phyloP scores from a whole-genome alignment of 2,329 filamentous ascomycete genomes.

The Venturia aucupariae region DNA sequence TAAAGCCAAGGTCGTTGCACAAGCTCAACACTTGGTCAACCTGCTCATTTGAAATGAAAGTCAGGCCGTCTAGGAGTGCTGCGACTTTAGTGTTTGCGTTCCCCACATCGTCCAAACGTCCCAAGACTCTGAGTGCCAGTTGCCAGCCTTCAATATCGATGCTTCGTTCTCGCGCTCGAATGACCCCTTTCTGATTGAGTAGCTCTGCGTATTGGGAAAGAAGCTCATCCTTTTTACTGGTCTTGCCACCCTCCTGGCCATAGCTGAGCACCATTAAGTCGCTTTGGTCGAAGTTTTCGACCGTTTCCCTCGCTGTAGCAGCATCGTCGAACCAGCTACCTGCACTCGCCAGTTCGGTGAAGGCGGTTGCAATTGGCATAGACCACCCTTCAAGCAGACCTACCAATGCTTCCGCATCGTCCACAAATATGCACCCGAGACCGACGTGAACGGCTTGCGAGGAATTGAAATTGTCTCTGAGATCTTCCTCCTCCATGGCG shows the following conservation, averaged over 20 bases:
- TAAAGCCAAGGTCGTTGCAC: constrained; percentile 68
- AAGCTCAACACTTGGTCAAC: constrained; percentile 77
- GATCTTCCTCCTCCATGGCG: constrained; percentile 49
- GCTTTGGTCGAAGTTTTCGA: constrained; percentile 67
- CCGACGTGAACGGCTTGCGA: constrained; percentile 70
- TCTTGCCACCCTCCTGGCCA: constrained; percentile 47
- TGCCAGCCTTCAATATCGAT: constrained; percentile 65
- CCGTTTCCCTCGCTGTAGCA: constrained; percentile 28
- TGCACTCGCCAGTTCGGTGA: constrained; percentile 75
- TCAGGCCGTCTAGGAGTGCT: constrained; percentile 63
- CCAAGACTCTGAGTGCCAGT: constrained; percentile 72
- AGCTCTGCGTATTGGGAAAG: constrained; percentile 61
- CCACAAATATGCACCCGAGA: constrained; percentile 73
- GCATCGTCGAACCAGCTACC: constrained; percentile 66
- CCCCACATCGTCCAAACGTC: constrained; percentile 65
- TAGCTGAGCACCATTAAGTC: constrained; percentile 76
- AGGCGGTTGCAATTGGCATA: constrained; percentile 63
- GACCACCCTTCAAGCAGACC: constrained; percentile 72
- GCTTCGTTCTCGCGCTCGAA: constrained; percentile 20
- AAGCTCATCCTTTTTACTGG: constrained; percentile 69
- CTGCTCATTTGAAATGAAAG: constrained; percentile 58
- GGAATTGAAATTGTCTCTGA: constrained; percentile 63
- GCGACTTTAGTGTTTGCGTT: constrained; percentile 66
- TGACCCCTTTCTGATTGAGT: constrained; percentile 28
- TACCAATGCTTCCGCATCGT: constrained; percentile 67